Conservation (phyloP, 139 green algal genomes). For the Haematococcus lacustris region DNA sequence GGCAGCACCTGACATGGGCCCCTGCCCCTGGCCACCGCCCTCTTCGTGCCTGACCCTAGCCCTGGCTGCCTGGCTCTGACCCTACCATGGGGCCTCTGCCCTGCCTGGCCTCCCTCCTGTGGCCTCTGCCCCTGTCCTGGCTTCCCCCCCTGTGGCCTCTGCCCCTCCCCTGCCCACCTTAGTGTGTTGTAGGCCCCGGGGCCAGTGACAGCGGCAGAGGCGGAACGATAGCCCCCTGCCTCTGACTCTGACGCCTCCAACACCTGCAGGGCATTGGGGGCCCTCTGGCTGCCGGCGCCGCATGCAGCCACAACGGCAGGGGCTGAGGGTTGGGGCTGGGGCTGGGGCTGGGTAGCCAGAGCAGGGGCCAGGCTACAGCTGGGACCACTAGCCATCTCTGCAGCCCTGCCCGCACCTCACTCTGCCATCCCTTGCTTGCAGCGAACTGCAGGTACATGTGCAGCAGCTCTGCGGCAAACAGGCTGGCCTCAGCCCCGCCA, state of each 20-base stretch:
- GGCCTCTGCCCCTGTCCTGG: too few relatives aligned
- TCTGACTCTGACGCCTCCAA: neutral
- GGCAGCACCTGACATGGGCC: too few relatives aligned
- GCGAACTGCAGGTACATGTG: slow-evolving; percentile 44
- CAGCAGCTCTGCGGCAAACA: slow-evolving; percentile 41
- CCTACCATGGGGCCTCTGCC: too few relatives aligned
- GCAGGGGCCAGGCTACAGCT: neutral
- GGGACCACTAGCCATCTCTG: neutral
- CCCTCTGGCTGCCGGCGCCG: neutral
- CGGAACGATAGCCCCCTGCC: neutral
- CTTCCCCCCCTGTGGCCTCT: too few relatives aligned
- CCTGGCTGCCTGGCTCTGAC: too few relatives aligned
- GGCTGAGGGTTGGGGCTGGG: neutral
- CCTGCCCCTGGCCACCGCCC: too few relatives aligned
- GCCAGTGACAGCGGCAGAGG: neutral
- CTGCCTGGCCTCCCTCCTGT: too few relatives aligned
- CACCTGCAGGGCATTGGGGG: neutral
- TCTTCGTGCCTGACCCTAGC: too few relatives aligned
- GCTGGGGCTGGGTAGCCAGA: neutral
- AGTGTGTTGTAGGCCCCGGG: neutral
- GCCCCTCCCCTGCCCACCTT: too few relatives aligned
- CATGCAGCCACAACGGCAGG: neutral
- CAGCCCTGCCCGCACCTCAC: slow-evolving; percentile 8
- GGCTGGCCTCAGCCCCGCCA: slow-evolving; percentile 47
- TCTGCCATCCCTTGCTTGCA: slow-evolving; percentile 8